Evolutionary conservation across 495 filamentous ascomycete species (phyloP), one percentile per base, ranked within the genome.

Genomic region (Cairneyella variabilis): DNA sequence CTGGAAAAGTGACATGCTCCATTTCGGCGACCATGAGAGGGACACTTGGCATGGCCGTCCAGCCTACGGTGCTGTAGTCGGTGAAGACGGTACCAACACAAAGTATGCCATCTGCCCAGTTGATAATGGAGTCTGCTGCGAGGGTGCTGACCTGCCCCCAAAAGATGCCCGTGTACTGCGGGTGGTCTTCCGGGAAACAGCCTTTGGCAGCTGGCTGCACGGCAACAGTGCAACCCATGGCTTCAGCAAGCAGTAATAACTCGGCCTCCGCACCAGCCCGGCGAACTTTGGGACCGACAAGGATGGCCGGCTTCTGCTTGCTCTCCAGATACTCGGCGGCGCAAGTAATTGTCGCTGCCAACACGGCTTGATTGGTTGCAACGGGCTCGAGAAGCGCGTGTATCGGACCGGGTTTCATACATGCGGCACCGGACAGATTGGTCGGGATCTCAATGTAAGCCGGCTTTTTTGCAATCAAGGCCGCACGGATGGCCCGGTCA

Each of bases 381-480:
- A 14, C 38, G 3, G n/a, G 38, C 17, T 40, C 38, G 38, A 40
- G 8, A 20, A 40, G 17, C 2, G 38, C 38, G 16, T 21, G 18
- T 16, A 40, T 40, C 5, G 38, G 38, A 8, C 38, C 38, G 5
- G 38, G 38, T 5, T 21, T 16, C 38, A 40, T 40, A 21, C 38
- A 40, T 8, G 38, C 17, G 18, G 38, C 38, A 20, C 27, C 25
- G 5, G 45, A 25, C n/a, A 48, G 21, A 21, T 48, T 27, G 2
- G 45, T 26, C 5, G 45, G 45, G 14, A 48, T 34, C 27, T 48
- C 45, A 36, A 48, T 48, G 17, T 48, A 48, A 3, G 16, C 45
- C 7, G 45, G 45, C 11, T 21, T 23, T 6, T 27, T 48, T 12
- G 45, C 4, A 2, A 34, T n/a, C 11, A 23, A 25, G 10, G 20